phyloP scores from a whole-genome alignment of 495 filamentous ascomycete species.

The Venustampulla echinocandica region DNA sequence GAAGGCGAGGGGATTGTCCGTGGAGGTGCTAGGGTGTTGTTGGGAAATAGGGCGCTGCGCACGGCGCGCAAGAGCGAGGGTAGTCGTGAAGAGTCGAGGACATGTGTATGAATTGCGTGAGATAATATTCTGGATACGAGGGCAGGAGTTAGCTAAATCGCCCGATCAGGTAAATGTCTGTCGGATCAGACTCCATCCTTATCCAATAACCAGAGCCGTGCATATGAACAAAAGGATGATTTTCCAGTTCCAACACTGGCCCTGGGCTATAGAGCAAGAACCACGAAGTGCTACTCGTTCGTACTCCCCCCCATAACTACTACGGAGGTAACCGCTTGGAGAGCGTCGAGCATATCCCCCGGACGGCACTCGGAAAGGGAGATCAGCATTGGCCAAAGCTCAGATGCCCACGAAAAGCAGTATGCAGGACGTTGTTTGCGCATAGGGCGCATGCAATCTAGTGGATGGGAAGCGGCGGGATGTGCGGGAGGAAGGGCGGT shows the following conservation, averaged over 20 bases:
- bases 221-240: background rate
- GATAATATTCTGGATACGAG: constrained; percentile 59
- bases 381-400: constrained; percentile 1
- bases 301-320: background rate
- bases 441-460: constrained; percentile 10
- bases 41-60: constrained; percentile 70
- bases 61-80: constrained; percentile 64
- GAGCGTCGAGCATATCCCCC: too few species aligned
- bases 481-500: constrained; percentile 22
- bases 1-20: constrained; percentile 38
- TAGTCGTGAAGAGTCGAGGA: constrained; percentile 59
- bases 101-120: constrained; percentile 52
- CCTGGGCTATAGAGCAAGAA: too few species aligned
- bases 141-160: constrained; percentile 14
- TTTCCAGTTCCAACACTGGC: too few species aligned
- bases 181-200: background rate
- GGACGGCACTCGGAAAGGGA: background rate
- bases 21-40: constrained; percentile 51
- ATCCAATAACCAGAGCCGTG: too few species aligned
- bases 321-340: too few species aligned
- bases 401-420: background rate
- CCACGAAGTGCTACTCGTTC: background rate
- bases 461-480: constrained; percentile 7
- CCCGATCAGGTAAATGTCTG: constrained; percentile 1
- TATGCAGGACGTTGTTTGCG: background rate